Base-by-base conservation (phyloP, 306 rosid species). In the Geum urbanum region DNA sequence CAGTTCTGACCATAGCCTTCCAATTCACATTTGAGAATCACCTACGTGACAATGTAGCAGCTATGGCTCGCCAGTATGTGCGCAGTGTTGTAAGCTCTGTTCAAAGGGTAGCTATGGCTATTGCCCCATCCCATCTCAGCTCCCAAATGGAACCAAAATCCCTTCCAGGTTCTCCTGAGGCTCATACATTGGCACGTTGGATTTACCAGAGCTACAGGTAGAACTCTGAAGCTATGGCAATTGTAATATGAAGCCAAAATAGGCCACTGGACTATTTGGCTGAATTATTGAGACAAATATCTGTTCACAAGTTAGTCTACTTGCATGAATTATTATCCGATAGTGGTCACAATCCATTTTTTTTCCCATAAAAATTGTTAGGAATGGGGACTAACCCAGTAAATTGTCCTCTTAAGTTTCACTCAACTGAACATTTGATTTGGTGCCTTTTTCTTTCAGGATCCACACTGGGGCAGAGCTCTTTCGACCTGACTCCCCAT, bases 61-160 rank as follows among this genome's bases (percentile, higher is more conserved):
- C 95, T 5, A 94, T 94, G 99, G 99, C 99, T 63, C 99, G 99
- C 50, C 99, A 94, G 72, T 94, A 89, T 15, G 96, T 94, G 66
- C 97, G 99, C 2, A 79, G 92, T 68, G 92, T 94, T 65, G 97
- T 94, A 37, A 96, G 88, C 67, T 91, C 99, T 4, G 99, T 94
- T 64, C 99, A 94, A 77, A 86, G 99, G 74, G 99, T 94, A 72
- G 95, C 99, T 66, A 94, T 91, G 99, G 99, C 97, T 18, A 94
- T 94, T 64, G 83, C 99, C 70, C 99, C 99, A 4, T 88, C 97
- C 18, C 78, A 77, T 12, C 85, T 87, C 49, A 74, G 83, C 81
- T 74, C 92, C 11, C 92, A 83, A 16, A 56, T 80, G 10, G 95
- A 82, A n/a, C 84, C 97, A 11, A 94, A 91, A 67, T 47, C 95